phyloP scores from a whole-genome alignment of 2,329 filamentous ascomycete genomes.

The Hypocreales sp. region DNA sequence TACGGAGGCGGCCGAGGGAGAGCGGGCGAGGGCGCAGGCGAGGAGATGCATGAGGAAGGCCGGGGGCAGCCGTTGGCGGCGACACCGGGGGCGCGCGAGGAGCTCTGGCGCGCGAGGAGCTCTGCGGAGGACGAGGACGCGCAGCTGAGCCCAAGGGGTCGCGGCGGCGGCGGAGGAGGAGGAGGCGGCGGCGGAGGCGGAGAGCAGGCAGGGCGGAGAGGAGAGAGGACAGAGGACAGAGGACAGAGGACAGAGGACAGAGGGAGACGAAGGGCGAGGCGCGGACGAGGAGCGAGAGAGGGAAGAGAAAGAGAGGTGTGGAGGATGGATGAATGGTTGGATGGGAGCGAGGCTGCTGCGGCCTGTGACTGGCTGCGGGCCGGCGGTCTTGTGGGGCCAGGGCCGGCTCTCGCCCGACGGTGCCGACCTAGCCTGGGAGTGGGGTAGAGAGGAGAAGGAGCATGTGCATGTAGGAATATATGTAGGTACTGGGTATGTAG shows the following conservation, averaged over 20 bases:
- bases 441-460: not conserved
- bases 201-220: not conserved
- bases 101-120: no score
- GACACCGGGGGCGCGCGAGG: not conserved
- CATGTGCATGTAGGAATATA: no score
- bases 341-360: not conserved
- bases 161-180: not conserved
- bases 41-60: slow-evolving; percentile 5
- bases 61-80: not conserved
- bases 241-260: not conserved
- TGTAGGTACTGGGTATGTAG: no score
- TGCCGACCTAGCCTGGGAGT: slow-evolving; percentile 3
- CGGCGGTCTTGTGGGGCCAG: not conserved
- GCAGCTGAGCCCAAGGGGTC: not conserved
- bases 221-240: not conserved
- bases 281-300: not conserved
- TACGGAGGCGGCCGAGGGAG: slow-evolving; percentile 3
- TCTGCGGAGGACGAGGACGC: no score
- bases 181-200: not conserved
- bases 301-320: not conserved
- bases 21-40: slow-evolving; percentile 1
- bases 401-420: slow-evolving; percentile 6
- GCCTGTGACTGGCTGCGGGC: slow-evolving; percentile 1
- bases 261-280: not conserved
- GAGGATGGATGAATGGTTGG: no score